A percentile compares a stretch with the other conserved stretches of the same genome.
Conservation (phyloP, 2,329 filamentous ascomycete species). For the Monosporascus sp. region DNA sequence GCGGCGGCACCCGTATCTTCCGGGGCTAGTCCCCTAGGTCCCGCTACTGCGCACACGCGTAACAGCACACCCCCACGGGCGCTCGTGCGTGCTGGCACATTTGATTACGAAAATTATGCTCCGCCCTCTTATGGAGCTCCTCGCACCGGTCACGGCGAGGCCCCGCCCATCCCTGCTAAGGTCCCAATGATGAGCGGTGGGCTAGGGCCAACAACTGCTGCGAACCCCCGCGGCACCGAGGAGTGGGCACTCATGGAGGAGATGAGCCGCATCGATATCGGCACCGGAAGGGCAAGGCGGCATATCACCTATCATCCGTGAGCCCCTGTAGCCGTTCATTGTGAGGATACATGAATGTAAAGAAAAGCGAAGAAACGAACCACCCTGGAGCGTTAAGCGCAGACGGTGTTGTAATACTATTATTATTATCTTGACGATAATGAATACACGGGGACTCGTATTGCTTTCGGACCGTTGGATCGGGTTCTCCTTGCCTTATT, state of each 20-base stretch:
- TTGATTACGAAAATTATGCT: conserved; percentile 50
- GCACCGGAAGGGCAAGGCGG: conserved; percentile 51
- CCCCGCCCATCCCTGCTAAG: conserved; percentile 65
- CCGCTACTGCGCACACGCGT: conserved; percentile 47
- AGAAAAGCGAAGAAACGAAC: not conserved
- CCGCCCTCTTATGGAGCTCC: conserved; percentile 29
- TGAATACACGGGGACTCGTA: not conserved
- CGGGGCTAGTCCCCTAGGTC: conserved; percentile 45
- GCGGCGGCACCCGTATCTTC: conserved; percentile 33
- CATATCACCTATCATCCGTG: conserved; percentile 19
- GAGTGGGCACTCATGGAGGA: conserved; percentile 63
- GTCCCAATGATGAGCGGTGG: conserved; percentile 49
- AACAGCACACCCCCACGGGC: conserved; percentile 40
- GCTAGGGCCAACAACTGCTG: conserved; percentile 16
- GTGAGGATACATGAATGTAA: not conserved
- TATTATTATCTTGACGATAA: not conserved
- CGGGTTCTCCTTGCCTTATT: too few relatives aligned
- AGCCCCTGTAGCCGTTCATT: not conserved
- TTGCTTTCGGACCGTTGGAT: too few relatives aligned
- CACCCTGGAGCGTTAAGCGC: not conserved
- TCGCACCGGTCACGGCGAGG: conserved; percentile 28
- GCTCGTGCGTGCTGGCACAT: conserved; percentile 42
- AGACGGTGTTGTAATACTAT: not conserved
- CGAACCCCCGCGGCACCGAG: conserved; percentile 31
- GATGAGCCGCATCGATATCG: conserved; percentile 62